These are phyloP conservation scores for Daldinia sp. DNA, from an alignment of 2,329 filamentous ascomycete species.

Conservation along the genomic window DNA sequence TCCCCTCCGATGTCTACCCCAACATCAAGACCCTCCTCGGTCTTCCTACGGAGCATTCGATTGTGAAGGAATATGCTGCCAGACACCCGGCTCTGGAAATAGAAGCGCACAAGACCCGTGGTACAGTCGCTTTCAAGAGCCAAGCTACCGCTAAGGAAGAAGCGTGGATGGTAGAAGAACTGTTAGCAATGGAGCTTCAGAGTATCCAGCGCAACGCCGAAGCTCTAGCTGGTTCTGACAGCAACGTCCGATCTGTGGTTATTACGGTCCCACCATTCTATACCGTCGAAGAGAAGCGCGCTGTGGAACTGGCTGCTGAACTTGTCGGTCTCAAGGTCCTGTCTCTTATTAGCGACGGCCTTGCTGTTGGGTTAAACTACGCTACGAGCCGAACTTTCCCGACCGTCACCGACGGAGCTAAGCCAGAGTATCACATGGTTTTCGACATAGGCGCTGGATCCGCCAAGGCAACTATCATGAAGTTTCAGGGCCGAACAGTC, in stretches of 20 bases:
- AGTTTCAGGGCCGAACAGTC: constrained; percentile 86
- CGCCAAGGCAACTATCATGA: constrained; percentile 86
- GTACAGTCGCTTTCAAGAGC: constrained; percentile 85
- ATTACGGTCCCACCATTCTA: constrained; percentile 92
- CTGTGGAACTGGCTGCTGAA: constrained; percentile 83
- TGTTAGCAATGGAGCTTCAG: constrained; percentile 95
- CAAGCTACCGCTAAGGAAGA: constrained; percentile 67
- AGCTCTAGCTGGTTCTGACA: constrained; percentile 77
- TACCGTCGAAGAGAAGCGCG: constrained; percentile 87
- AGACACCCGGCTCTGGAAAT: constrained; percentile 82
- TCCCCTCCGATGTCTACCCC: constrained; percentile 91
- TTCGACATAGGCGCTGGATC: constrained; percentile 99
- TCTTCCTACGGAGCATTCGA: constrained; percentile 66
- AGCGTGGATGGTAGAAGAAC: constrained; percentile 83
- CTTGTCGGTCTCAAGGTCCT: constrained; percentile 88
- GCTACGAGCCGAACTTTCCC: constrained; percentile 91
- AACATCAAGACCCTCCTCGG: constrained; percentile 94
- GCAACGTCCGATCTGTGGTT: constrained; percentile 79
- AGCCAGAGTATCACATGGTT: constrained; percentile 90
- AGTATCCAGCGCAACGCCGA: constrained; percentile 91
- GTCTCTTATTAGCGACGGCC: constrained; percentile 84
- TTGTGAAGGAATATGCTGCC: constrained; percentile 73
- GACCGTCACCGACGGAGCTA: constrained; percentile 79
- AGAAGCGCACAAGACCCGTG: constrained; percentile 65
- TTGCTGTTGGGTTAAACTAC: constrained; percentile 95